Percentiles rank a stretch among this genome's conserved stretches.
Evolutionary conservation across 805 yeast species (phyloP).

Genomic region (Metschnikowia kofuensis): DNA sequence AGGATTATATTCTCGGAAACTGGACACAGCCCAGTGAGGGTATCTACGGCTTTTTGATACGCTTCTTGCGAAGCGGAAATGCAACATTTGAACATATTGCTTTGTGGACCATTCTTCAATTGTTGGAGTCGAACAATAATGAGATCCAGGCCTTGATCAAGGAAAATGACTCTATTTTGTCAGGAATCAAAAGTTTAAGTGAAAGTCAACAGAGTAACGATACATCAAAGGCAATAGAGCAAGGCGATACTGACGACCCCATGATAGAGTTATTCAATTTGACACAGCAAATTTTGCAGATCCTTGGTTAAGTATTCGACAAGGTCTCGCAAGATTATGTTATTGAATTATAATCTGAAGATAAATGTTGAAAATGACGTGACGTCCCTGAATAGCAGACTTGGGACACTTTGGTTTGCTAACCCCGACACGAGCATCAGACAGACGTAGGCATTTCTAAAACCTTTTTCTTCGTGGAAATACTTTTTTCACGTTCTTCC

Average conservation of each 20-base stretch:
- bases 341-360: not conserved
- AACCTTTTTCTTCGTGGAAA: too few species aligned
- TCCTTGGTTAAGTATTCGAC: slow-evolving; percentile 29
- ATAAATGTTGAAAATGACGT: not conserved
- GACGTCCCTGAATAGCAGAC: too few species aligned
- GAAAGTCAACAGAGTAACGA: slow-evolving; percentile 29
- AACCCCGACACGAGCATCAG: too few species aligned
- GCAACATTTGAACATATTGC: slow-evolving; percentile 98
- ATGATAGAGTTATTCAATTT: slow-evolving; percentile 62
- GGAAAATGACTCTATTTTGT: slow-evolving; percentile 50
- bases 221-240: slow-evolving; percentile 9
- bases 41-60: slow-evolving; percentile 73
- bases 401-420: too few species aligned
- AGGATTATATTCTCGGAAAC: slow-evolving; percentile 64
- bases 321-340: not conserved
- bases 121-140: slow-evolving; percentile 79
- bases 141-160: slow-evolving; percentile 57
- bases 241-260: slow-evolving; percentile 55
- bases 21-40: slow-evolving; percentile 86
- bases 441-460: too few species aligned
- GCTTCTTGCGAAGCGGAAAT: slow-evolving; percentile 79
- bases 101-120: slow-evolving; percentile 91
- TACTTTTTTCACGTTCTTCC: not conserved
- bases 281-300: slow-evolving; percentile 65
- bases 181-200: slow-evolving; percentile 50